Conservation (phyloP, 768 basidiomycete species). For the Paxillus involutus region DNA sequence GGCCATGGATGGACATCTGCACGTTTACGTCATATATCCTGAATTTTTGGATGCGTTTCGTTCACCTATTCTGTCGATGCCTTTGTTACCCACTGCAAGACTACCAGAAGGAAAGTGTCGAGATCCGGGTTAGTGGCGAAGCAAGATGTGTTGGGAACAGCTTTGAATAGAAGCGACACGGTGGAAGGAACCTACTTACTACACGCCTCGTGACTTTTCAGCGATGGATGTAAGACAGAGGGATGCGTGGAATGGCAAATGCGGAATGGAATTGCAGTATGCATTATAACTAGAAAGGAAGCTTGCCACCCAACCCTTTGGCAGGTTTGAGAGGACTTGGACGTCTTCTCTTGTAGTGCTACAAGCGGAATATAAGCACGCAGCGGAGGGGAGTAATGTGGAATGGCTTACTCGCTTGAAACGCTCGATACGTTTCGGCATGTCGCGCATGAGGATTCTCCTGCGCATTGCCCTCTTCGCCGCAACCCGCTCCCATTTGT, state of each 20-base stretch:
- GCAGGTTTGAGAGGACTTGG: constrained; percentile 59
- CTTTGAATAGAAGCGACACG: too few relatives aligned
- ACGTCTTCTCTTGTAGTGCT: constrained; percentile 39
- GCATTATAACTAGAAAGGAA: constrained; percentile 52
- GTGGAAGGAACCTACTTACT: too few relatives aligned
- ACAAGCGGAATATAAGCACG: constrained; percentile 1
- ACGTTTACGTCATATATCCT: too few relatives aligned
- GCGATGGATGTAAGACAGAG: too few relatives aligned
- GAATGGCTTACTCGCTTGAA: constrained; percentile 60
- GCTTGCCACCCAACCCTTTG: constrained; percentile 48
- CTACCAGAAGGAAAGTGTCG: too few relatives aligned
- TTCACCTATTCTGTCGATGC: too few relatives aligned
- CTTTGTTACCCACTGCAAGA: too few relatives aligned
- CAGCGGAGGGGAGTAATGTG: background rate
- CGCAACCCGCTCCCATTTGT: constrained; percentile 74
- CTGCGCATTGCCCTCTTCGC: constrained; percentile 47
- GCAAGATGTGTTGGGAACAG: too few relatives aligned
- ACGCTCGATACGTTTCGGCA: constrained; percentile 61
- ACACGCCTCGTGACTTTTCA: too few relatives aligned
- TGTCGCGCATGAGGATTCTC: constrained; percentile 62
- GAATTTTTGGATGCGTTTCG: too few relatives aligned
- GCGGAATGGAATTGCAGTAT: constrained; percentile 3
- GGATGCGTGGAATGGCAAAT: background rate
- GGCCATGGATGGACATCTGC: too few relatives aligned
- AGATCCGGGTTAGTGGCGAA: too few relatives aligned